Percentiles rank a stretch among this genome's conserved stretches.
Conservation (phyloP, 306 rosid genomes). For the Hippophae rhamnoides region DNA sequence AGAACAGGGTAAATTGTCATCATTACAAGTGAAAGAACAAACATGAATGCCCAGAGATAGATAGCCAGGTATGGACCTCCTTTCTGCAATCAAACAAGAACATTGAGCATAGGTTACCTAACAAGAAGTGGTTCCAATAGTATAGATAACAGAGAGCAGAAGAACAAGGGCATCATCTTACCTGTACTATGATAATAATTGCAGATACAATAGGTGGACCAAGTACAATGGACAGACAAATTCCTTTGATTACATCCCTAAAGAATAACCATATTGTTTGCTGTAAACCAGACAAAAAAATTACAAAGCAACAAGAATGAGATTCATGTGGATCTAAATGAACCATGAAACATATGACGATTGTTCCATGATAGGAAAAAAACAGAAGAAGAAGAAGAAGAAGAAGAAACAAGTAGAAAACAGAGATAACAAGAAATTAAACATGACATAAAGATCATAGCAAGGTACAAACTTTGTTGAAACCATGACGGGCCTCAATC, state of each 20-base stretch:
- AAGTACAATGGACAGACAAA: slow-evolving; percentile 48
- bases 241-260: slow-evolving; percentile 82
- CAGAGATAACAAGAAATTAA: slow-evolving; percentile 3
- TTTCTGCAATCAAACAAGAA: slow-evolving; percentile 54
- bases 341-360: slow-evolving; percentile 4
- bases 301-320: slow-evolving; percentile 9
- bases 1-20: slow-evolving; percentile 91
- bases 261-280: slow-evolving; percentile 92
- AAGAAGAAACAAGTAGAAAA: background rate
- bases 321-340: background rate
- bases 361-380: slow-evolving; percentile 7
- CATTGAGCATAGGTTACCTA: slow-evolving; percentile 10
- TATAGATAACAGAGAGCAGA: slow-evolving; percentile 12
- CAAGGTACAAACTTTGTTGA: slow-evolving; percentile 57
- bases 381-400: slow-evolving; percentile 9
- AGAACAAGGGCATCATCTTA: slow-evolving; percentile 18
- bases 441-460: slow-evolving; percentile 1
- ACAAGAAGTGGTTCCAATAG: background rate
- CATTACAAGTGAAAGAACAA: slow-evolving; percentile 82
- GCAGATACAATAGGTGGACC: slow-evolving; percentile 94
- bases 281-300: slow-evolving; percentile 41
- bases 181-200: slow-evolving; percentile 83
- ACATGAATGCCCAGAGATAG: slow-evolving; percentile 95
- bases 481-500: slow-evolving; percentile 92
- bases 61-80: slow-evolving; percentile 97